Conservation (phyloP, 2,329 filamentous ascomycete genomes). For the Aspergillus novofumigatus region DNA sequence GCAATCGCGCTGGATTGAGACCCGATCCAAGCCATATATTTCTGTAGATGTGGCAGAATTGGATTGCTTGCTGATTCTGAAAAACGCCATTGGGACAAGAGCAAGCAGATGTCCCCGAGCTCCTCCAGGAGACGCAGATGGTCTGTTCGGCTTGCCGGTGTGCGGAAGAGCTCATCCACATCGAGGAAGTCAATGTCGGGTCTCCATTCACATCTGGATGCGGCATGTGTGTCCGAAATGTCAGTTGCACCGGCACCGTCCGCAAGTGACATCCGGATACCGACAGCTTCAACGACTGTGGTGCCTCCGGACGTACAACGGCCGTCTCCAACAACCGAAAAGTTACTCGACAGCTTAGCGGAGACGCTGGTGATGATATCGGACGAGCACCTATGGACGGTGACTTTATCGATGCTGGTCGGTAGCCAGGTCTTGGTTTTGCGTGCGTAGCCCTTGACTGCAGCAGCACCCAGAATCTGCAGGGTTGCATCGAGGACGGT, state of each 20-base stretch:
- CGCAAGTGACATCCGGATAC: conserved; percentile 3
- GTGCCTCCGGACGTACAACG: neutral
- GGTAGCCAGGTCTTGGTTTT: conserved; percentile 9
- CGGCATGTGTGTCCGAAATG: neutral
- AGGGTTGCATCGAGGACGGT: conserved; percentile 18
- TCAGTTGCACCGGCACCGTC: neutral
- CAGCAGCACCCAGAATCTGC: conserved; percentile 19
- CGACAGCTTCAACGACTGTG: conserved; percentile 1
- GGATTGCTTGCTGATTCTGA: neutral
- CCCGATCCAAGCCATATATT: conserved; percentile 6
- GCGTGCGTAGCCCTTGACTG: conserved; percentile 14
- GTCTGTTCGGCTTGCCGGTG: neutral
- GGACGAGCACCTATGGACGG: conserved; percentile 11
- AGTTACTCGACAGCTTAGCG: neutral
- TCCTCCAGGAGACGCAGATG: neutral
- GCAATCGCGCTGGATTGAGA: conserved; percentile 1
- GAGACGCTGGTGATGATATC: neutral
- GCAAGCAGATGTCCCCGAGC: conserved; percentile 2
- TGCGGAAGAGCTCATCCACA: neutral
- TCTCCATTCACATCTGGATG: neutral
- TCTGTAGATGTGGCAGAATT: conserved; percentile 2
- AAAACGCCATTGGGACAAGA: neutral
- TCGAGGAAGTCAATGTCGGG: conserved; percentile 9
- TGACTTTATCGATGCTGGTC: conserved; percentile 20
- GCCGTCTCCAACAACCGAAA: neutral